A percentile compares a stretch with the other conserved stretches of the same genome.
Evolutionary conservation across 305 asterid species (phyloP).

Genomic region (Fraxinus dipetala): DNA sequence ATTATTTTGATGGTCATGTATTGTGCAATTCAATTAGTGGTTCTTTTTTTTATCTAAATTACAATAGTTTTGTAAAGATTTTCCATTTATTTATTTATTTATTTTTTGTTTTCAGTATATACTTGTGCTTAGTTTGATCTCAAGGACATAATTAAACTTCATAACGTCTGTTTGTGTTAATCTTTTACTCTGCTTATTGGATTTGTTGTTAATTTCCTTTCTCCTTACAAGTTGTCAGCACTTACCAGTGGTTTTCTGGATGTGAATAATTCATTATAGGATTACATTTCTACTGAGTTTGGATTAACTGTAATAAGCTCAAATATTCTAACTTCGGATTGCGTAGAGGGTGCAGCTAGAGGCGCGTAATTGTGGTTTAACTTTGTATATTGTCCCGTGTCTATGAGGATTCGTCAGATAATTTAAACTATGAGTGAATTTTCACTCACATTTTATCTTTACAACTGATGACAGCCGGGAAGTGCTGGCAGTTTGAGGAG

Average conservation of each 20-base stretch:
- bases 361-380: background rate
- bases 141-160: background rate
- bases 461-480: conserved; percentile 50
- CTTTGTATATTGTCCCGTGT: background rate
- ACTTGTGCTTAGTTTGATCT: background rate
- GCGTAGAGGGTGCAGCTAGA: background rate
- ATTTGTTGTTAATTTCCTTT: background rate
- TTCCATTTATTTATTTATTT: background rate
- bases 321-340: background rate
- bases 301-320: background rate
- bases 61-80: background rate
- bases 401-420: too few relatives aligned
- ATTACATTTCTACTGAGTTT: background rate
- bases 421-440: too few relatives aligned
- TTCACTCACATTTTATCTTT: too few relatives aligned
- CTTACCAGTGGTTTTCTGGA: background rate
- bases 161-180: background rate
- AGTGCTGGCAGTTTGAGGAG: conserved; percentile 81
- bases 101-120: background rate
- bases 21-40: background rate
- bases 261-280: background rate
- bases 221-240: background rate
- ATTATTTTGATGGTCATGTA: conserved; percentile 2
- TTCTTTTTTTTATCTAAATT: background rate
- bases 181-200: background rate